Conservation (phyloP, 768 basidiomycete genomes). For the Boletellus sp. region DNA sequence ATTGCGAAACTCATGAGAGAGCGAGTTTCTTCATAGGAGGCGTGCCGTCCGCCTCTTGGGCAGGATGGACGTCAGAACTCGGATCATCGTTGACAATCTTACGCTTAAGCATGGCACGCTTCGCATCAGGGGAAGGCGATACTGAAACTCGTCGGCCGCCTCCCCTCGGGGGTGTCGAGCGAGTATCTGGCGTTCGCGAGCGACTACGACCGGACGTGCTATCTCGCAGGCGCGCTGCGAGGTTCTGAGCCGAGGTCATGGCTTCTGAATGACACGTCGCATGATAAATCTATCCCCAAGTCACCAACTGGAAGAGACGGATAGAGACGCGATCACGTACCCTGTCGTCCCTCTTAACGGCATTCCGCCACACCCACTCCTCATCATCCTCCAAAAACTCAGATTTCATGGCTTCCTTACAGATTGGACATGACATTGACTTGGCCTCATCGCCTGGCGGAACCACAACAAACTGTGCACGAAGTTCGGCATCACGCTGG, state of each 20-base stretch:
- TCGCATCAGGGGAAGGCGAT: conserved; percentile 53
- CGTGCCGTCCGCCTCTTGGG: conserved; percentile 41
- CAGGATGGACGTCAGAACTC: conserved; percentile 30
- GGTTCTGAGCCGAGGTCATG: conserved; percentile 53
- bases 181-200: conserved; percentile 68
- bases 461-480: conserved; percentile 78
- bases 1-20: conserved; percentile 31
- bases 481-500: conserved; percentile 72
- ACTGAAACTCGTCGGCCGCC: conserved; percentile 34
- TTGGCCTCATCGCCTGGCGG: conserved; percentile 88
- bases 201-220: conserved; percentile 59
- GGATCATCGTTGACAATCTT: conserved; percentile 59
- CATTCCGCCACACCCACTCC: conserved; percentile 98
- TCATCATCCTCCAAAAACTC: conserved; percentile 95
- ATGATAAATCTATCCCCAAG: conserved; percentile 70
- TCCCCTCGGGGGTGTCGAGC: conserved; percentile 37
- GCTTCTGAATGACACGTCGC: conserved; percentile 93
- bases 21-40: conserved; percentile 71
- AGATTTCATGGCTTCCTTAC: conserved; percentile 88
- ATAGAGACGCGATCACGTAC: conserved; percentile 42
- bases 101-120: conserved; percentile 64
- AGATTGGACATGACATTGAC: conserved; percentile 85
- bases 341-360: conserved; percentile 76
- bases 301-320: background rate
- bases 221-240: conserved; percentile 65